These are phyloP conservation scores for Urostyla sp. DNA, from an alignment of 73 alveolate genomes.

Conservation along the genomic window DNA sequence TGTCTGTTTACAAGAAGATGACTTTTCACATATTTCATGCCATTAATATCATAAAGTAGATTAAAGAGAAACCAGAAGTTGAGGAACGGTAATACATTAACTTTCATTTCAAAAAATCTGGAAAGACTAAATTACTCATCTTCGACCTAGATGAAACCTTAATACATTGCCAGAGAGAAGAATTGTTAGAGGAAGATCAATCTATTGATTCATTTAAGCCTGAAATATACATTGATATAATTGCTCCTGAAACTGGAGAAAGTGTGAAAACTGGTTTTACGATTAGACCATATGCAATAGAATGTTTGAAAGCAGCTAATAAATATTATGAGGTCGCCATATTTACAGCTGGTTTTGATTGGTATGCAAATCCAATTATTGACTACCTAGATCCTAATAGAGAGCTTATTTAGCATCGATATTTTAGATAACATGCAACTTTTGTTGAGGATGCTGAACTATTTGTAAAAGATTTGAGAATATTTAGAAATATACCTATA, in stretches of 20 bases:
- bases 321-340: slow-evolving; percentile 75
- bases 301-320: slow-evolving; percentile 75
- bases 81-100: neutral
- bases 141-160: slow-evolving; percentile 68
- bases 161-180: slow-evolving; percentile 40
- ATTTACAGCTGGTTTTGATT: slow-evolving; percentile 80
- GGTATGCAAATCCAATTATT: slow-evolving; percentile 80
- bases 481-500: slow-evolving; percentile 51
- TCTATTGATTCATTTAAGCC: neutral
- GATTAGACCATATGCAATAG: slow-evolving; percentile 69
- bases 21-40: slow-evolving; percentile 47
- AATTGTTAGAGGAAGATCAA: neutral
- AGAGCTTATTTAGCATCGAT: slow-evolving; percentile 76
- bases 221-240: slow-evolving; percentile 28
- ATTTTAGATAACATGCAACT: slow-evolving; percentile 72
- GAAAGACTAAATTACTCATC: slow-evolving; percentile 20
- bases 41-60: slow-evolving; percentile 33
- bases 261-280: slow-evolving; percentile 52
- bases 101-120: slow-evolving; percentile 35
- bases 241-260: slow-evolving; percentile 43
- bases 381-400: slow-evolving; percentile 78
- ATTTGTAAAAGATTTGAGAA: slow-evolving; percentile 67
- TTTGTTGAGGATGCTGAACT: slow-evolving; percentile 59
- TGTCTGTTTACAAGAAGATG: slow-evolving; percentile 21
- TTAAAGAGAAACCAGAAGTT: neutral